Evolutionary conservation across 257 asterid genomes (phyloP).

Genomic region (Salvia miltiorrhiza): DNA sequence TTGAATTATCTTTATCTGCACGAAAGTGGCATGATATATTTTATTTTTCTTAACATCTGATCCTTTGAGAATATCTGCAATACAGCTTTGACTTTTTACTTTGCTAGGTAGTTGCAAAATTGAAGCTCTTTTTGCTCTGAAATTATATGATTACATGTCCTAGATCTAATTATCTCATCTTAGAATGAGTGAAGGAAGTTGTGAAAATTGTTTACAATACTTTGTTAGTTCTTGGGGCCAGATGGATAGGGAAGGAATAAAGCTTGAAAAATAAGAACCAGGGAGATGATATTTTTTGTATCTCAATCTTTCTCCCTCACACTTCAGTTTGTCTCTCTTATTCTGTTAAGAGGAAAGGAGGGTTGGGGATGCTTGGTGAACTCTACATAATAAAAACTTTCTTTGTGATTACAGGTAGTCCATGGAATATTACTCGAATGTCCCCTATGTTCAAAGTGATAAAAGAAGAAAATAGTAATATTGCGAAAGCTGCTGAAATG

Average conservation of each 20-base stretch:
- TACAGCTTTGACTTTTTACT: not conserved
- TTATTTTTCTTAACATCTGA: not conserved
- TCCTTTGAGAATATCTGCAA: not conserved
- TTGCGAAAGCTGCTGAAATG: constrained; percentile 58
- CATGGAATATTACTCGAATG: constrained; percentile 74
- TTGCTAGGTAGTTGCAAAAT: not conserved
- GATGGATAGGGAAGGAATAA: not conserved
- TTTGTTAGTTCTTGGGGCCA: too few species aligned
- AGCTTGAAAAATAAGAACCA: not conserved
- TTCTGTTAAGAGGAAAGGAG: constrained; percentile 20
- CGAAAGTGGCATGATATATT: not conserved
- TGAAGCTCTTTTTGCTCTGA: not conserved
- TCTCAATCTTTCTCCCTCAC: too few species aligned
- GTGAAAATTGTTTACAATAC: too few species aligned
- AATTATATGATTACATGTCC: not conserved
- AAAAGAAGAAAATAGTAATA: constrained; percentile 46
- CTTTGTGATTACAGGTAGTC: constrained; percentile 77
- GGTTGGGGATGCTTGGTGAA: constrained; percentile 30
- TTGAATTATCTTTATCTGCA: not conserved
- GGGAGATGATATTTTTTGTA: not conserved
- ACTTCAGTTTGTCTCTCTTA: constrained; percentile 23
- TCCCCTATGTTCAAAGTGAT: constrained; percentile 61
- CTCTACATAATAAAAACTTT: constrained; percentile 37
- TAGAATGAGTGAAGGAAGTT: too few species aligned
- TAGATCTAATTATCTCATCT: constrained; percentile 3